Evolutionary conservation across 306 rosid genomes (phyloP), one percentile per base, ranked within the genome.

Genomic region (Mucuna pruriens): DNA sequence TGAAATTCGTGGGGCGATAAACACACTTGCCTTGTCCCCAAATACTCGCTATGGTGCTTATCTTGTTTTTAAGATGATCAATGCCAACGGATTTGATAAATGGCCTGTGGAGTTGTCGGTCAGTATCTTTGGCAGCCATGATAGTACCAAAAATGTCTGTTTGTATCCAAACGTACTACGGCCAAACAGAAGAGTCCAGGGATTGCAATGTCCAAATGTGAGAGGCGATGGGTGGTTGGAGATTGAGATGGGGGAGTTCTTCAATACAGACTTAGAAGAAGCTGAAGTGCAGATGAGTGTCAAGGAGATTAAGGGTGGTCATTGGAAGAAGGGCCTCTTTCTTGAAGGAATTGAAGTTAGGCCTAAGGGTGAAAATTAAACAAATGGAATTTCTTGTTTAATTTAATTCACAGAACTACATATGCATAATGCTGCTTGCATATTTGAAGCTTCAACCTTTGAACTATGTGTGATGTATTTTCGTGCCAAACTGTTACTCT

Each of bases 271-370:
- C 61, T 73, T 61, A 72, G 86, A 74, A 25, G 64, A 60, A n/a
- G n/a, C n/a, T n/a, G 90, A 88, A 39, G 49, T 90, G 70, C 89
- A 83, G 42, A 74, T 93, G 88, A 75, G 84, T 39, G 62, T 88
- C 48, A 4, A n/a, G 3, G 91, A 86, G 83, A 40, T 54, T 3
- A 68, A 1, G 17, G 83, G 82, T n/a, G 86, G 88, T 22, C 17
- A 68, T 12, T 85, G 86, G 94, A 93, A 91, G 82, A 71, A 82
- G 0, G 94, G 97, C 38, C 86, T 91, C 40, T 26, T 90, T 17
- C 6, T 93, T 25, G 87, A 93, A 87, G 97, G 97, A 78, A 86
- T 93, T 62, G 97, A 93, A 62, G 66, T 93, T 69, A 90, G 92
- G 87, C 92, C 93, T 5, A 84, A 85, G 77, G 36, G 76, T 34